phyloP scores from a whole-genome alignment of 192 early-diverging fungal species.

The Backusella tuberculispora region DNA sequence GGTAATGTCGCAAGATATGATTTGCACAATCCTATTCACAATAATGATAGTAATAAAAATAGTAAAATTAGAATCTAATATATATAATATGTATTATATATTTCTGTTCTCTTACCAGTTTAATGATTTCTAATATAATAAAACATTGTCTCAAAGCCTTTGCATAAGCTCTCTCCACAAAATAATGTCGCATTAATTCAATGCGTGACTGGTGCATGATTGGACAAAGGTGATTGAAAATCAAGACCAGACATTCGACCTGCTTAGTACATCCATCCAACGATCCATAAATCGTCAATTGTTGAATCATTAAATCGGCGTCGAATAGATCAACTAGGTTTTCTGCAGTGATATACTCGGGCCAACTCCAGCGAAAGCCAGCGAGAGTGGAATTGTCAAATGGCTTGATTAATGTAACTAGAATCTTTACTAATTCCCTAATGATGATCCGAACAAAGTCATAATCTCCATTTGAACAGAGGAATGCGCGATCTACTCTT shows the following conservation, averaged over 20 bases:
- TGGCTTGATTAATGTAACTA: slow-evolving; percentile 4
- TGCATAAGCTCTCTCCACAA: slow-evolving; percentile 45
- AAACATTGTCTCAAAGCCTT: slow-evolving; percentile 72
- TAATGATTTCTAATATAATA: slow-evolving; percentile 68
- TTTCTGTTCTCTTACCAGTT: slow-evolving; percentile 20
- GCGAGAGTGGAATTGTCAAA: not conserved
- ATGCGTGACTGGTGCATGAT: not conserved
- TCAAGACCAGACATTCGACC: not conserved
- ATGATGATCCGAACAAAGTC: slow-evolving; percentile 73
- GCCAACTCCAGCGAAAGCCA: slow-evolving; percentile 29
- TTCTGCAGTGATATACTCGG: slow-evolving; percentile 36
- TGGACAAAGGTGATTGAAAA: slow-evolving; percentile 14
- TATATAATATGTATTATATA: too few relatives aligned
- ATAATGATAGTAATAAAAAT: not conserved
- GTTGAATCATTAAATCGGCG: slow-evolving; percentile 59
- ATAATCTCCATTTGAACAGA: not conserved
- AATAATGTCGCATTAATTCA: not conserved
- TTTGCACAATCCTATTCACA: slow-evolving; percentile 44
- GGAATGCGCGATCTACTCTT: slow-evolving; percentile 61
- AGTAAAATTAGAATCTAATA: not conserved
- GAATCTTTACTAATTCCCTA: slow-evolving; percentile 67
- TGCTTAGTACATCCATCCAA: slow-evolving; percentile 58
- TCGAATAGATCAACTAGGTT: slow-evolving; percentile 55
- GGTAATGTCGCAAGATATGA: slow-evolving; percentile 37
- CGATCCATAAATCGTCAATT: slow-evolving; percentile 60